These are phyloP conservation scores for Guadua angustifolia DNA, from an alignment of 176 grass and related monocot species.

Conservation along the genomic window DNA sequence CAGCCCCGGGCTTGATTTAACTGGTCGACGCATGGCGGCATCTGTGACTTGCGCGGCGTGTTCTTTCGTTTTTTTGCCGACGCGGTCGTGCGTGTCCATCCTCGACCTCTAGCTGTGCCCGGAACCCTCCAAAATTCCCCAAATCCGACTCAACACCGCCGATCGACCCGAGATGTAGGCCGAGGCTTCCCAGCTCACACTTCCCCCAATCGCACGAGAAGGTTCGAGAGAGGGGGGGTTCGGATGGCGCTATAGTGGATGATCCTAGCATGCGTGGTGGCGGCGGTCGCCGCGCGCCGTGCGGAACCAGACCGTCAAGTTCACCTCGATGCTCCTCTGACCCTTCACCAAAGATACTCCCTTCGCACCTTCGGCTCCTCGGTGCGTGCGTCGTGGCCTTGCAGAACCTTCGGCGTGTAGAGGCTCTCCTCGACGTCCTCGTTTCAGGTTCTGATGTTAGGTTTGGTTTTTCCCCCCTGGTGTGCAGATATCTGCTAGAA, in stretches of 20 bases:
- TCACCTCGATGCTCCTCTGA: conserved; percentile 69
- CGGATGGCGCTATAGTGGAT: conserved; percentile 90
- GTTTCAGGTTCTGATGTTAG: conserved; percentile 31
- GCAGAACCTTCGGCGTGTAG: background rate
- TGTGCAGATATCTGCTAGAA: conserved; percentile 87
- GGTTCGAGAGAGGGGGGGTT: background rate
- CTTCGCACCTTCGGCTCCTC: conserved; percentile 83
- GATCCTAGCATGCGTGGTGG: conserved; percentile 83
- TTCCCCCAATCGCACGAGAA: background rate
- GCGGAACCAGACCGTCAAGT: conserved; percentile 67
- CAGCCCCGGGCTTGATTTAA: too few species aligned
- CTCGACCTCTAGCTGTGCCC: too few species aligned
- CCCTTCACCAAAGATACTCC: conserved; percentile 68
- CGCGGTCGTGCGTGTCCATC: too few species aligned
- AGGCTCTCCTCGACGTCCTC: background rate
- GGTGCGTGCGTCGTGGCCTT: conserved; percentile 38
- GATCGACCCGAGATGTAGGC: too few species aligned
- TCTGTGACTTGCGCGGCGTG: too few species aligned
- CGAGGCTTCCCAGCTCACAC: background rate
- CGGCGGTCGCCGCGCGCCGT: conserved; percentile 68
- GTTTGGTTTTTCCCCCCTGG: background rate
- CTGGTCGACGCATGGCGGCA: too few species aligned
- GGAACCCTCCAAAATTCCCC: too few species aligned
- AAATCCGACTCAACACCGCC: too few species aligned
- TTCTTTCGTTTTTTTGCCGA: too few species aligned